These are phyloP conservation scores for Monilinia fructigena DNA, from an alignment of 2,329 filamentous ascomycete species.

Conservation along the genomic window DNA sequence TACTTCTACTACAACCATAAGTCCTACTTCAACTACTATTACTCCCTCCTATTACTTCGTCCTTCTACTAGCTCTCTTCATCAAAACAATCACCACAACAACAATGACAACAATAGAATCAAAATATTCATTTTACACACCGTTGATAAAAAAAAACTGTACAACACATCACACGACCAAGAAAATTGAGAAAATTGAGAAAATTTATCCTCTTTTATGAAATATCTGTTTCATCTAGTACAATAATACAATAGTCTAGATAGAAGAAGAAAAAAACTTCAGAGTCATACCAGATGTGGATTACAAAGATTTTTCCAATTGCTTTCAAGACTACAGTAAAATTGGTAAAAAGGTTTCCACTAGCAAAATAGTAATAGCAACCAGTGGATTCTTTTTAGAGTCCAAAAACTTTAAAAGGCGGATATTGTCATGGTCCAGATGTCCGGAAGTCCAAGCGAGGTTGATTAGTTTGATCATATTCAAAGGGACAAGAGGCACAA, in stretches of 20 bases:
- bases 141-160: not conserved
- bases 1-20: no score
- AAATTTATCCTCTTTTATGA: not conserved
- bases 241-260: not conserved
- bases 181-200: not conserved
- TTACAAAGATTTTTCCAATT: slow-evolving; percentile 1
- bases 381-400: not conserved
- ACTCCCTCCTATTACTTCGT: no score
- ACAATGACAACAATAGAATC: not conserved
- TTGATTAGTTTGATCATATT: not conserved
- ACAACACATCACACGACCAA: slow-evolving; percentile 10
- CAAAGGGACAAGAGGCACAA: not conserved
- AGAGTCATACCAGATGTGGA: slow-evolving; percentile 14
- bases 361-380: not conserved
- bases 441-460: slow-evolving; percentile 7
- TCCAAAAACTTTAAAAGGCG: slow-evolving; percentile 8
- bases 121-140: not conserved
- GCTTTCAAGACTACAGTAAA: not conserved
- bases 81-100: not conserved
- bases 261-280: not conserved
- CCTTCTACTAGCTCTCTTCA: not conserved
- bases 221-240: not conserved
- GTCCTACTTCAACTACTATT: no score
- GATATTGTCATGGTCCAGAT: slow-evolving; percentile 14
- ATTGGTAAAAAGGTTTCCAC: not conserved